Evolutionary conservation across 2,329 filamentous ascomycete genomes (phyloP), one percentile per base, ranked within the genome.

Genomic region (Penicillium sumatraense): DNA sequence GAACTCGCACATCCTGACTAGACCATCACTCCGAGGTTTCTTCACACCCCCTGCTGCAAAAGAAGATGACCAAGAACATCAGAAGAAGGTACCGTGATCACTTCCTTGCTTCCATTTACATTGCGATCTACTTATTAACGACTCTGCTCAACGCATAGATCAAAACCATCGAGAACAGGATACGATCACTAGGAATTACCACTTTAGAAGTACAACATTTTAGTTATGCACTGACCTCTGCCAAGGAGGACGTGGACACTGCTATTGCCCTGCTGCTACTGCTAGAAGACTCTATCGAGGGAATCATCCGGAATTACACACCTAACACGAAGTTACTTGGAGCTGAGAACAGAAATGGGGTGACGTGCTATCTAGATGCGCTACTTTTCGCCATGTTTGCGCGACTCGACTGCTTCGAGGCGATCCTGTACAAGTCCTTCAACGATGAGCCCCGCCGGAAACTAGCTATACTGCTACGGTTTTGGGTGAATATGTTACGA

Each of bases 351-450:
- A 83, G 92, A 45, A 83, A 88, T 41, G 86, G 85, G 45, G 91
- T 96, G 31, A 98, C 93, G n/a, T 99, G 95, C 77, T 98, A 96
- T 71, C 80, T 98, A 14, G 95, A 98, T 72, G 84, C 93, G 0
- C 78, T 98, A 20, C 82, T 99, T 1, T 98, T 97, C 71, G 89
- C 93, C 72, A 97, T 99, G 91, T 98, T 98, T 71, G 89, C 90
- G 16, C 88, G 90, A 57, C 81, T 97, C 33, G 89, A 91, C 62
- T 93, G 89, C 60, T 99, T 96, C 71, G 93, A 98, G 73, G 91
- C 89, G 46, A 96, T 98, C 81, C 81, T 97, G 29, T 93, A 90
- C 71, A 89, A 88, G 54, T 86, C 88, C 7, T 90, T 91, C 58
- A 83, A 86, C 23, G 89, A 95, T 57, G 86, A 91, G 59, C 80